A percentile compares a stretch with the other conserved stretches of the same genome.
These are phyloP conservation scores for Penicillium tannophilum DNA, from an alignment of 495 filamentous ascomycete genomes.

Conservation along the genomic window DNA sequence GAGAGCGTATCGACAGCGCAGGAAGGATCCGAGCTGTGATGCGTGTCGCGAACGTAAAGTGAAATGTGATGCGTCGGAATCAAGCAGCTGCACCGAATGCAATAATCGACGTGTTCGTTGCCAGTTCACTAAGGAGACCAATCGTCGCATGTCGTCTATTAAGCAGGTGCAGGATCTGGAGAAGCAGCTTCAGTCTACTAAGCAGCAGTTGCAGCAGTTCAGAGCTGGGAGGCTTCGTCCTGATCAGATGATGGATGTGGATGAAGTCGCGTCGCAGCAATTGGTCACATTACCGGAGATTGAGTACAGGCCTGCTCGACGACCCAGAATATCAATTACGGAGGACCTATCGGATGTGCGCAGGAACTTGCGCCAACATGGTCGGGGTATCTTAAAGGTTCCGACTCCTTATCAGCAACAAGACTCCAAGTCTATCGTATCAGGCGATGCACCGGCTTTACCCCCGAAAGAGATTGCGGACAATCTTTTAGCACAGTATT, in stretches of 20 bases:
- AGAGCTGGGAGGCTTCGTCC: slow-evolving; percentile 51
- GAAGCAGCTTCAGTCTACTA: slow-evolving; percentile 78
- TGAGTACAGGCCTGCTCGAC: slow-evolving; percentile 61
- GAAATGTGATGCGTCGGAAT: slow-evolving; percentile 98
- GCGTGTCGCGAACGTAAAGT: slow-evolving; percentile 97
- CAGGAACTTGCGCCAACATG: slow-evolving; percentile 71
- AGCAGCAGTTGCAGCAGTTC: slow-evolving; percentile 71
- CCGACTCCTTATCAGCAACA: slow-evolving; percentile 70
- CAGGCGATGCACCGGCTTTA: slow-evolving; percentile 61
- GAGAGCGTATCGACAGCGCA: slow-evolving; percentile 87
- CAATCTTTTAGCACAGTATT: slow-evolving; percentile 74
- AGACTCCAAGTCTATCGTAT: slow-evolving; percentile 52
- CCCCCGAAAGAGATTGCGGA: slow-evolving; percentile 74
- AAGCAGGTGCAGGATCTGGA: slow-evolving; percentile 99
- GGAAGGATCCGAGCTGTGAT: slow-evolving; percentile 98
- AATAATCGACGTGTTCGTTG: slow-evolving; percentile 93
- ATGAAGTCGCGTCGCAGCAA: slow-evolving; percentile 58
- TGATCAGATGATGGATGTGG: slow-evolving; percentile 59
- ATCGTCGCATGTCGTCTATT: slow-evolving; percentile 97
- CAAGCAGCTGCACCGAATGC: slow-evolving; percentile 93
- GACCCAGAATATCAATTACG: slow-evolving; percentile 57
- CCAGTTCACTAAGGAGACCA: slow-evolving; percentile 99
- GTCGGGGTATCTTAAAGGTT: slow-evolving; percentile 78
- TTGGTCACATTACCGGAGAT: slow-evolving; percentile 72
- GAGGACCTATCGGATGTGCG: slow-evolving; percentile 74